Conservation (phyloP, 2,329 filamentous ascomycete species). For the Penicillium verrucosum region DNA sequence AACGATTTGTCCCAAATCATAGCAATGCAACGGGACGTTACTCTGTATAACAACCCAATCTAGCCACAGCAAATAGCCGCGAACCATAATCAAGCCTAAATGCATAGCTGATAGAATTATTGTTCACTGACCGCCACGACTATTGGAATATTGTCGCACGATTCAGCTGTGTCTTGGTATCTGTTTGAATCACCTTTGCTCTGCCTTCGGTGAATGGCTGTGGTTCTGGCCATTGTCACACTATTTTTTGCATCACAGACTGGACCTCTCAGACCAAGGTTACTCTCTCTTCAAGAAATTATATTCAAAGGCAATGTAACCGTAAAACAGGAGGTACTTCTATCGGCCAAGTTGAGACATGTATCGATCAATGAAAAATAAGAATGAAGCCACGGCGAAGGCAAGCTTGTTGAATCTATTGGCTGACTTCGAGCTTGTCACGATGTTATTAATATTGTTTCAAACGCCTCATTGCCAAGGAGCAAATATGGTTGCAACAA, state of each 20-base stretch:
- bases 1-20: not conserved
- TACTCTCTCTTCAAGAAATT: conserved; percentile 1
- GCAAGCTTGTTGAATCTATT: not conserved
- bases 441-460: not conserved
- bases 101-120: not conserved
- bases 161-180: not conserved
- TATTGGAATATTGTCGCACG: not conserved
- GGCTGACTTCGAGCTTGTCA: not conserved
- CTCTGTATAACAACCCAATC: not conserved
- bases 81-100: not conserved
- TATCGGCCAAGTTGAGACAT: conserved; percentile 9
- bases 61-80: not conserved
- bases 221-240: conserved; percentile 7
- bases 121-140: not conserved
- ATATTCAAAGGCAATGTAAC: conserved; percentile 17
- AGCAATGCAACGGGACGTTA: not conserved
- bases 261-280: conserved; percentile 7
- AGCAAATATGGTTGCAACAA: conserved; percentile 9
- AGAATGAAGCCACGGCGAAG: not conserved
- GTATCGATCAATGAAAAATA: not conserved
- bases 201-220: conserved; percentile 1
- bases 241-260: conserved; percentile 6
- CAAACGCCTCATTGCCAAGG: not conserved
- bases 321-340: conserved; percentile 5
- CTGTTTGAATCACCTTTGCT: not conserved